Base-by-base conservation (phyloP, 768 basidiomycete genomes). In the Trametes meyenii region DNA sequence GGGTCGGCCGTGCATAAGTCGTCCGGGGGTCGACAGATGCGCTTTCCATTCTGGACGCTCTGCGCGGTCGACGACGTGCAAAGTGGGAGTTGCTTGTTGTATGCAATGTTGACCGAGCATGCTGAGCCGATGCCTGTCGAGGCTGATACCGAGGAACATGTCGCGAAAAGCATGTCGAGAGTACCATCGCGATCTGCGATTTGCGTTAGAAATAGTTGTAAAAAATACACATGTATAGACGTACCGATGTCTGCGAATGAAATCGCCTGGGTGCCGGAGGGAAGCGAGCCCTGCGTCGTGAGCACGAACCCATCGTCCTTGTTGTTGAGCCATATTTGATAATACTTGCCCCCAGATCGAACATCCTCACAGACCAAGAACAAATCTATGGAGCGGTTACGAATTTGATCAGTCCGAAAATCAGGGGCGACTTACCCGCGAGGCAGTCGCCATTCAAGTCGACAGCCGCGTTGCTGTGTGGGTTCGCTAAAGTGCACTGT, bases 401-500 rank as follows among this genome's bases (percentile, higher is more conserved):
- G 14, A 10, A 40, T 2, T 35, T 42, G 12, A 35, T 33, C 42
- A 4, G 35, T n/a, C 12, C 11, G 21, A 3, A 46, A 35, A 0
- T 14, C 5, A 49, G 29, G 29, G 8, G 8, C 39, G 23, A 11
- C 79, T 64, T 62, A 90, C 94, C 94, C 64, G 96, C 94, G 3
- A 97, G 80, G 73, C 97, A 98, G 73, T 99, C 97, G 13, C 97
- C 97, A 63, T 98, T 85, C 40, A 99, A 77, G 69, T 99, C 97
- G 5, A 98, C 83, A 17, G 95, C 89, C 0, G 95, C 96, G 73
- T 96, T 97, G 70, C 91, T 94, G 71, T 98, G 97, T 5, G 96
- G 96, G 64, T 88, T 87, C 12, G 92, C 83, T n/a, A 94, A 72
- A 11, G 76, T 81, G 74, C 97, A 99, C 44, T 86, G 85, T 16